Base-by-base conservation (phyloP, 1,139 yeast species). In the Saccharomycopsis hybrid region DNA sequence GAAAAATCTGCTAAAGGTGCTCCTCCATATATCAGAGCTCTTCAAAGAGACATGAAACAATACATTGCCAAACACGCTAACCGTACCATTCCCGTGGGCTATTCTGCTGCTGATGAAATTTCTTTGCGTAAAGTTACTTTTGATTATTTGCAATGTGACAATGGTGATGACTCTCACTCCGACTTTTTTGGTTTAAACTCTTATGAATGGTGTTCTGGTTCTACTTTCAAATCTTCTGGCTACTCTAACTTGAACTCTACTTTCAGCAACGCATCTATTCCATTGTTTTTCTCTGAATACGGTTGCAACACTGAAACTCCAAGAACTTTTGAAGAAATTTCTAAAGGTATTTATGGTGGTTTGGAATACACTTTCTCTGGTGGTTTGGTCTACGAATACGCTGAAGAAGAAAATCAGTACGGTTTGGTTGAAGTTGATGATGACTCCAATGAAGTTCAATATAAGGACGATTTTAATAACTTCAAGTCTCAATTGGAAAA, bases 101-200 rank as follows among this genome's bases (percentile, higher is more conserved):
- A 89, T 66, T 85, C 96, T 9, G 92, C 96, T 43, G 95, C 95
- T 47, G 96, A 89, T 66, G 95, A 84, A 60, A 70, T 70, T 52
- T 76, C 74, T 31, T 76, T 84, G 58, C 78, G 96, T 65, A 69
- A 76, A 51, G 86, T 88, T 38, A 79, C 92, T 56, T 85, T 88
- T 65, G 84, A 82, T 60, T 90, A 87, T 65, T 75, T 90, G 60
- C 82, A 88, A 55, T 90, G 97, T 68, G 78, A 78, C 28, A 67
- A 66, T 35, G 72, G 73, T 33, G 85, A 80, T 47, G 77, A 72
- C 37, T 81, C 92, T 46, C 73, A 72, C 42, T 80, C 95, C 18
- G 97, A 89, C 64, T 89, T 89, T 69, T 87, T 86, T 62, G 97
- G 96, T 49, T 77, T 90, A 61, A 89, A 90, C 72, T 85, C 92